These are phyloP conservation scores for Rugonectria rugulosa DNA, from an alignment of 2,329 filamentous ascomycete species.

Conservation along the genomic window DNA sequence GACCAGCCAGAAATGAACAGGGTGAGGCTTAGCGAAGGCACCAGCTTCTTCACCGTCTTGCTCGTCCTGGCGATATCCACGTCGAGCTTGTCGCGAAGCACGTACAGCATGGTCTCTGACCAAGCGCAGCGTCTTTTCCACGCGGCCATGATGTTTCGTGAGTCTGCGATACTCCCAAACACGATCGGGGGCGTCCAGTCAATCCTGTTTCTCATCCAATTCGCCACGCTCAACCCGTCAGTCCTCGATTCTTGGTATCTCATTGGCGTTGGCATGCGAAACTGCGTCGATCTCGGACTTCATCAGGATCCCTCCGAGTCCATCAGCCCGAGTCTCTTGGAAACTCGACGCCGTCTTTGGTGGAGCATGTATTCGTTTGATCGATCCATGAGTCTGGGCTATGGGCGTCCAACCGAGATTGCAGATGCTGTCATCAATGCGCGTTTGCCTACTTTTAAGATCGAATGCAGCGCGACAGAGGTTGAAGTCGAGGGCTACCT, in stretches of 20 bases:
- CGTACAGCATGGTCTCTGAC: constrained; percentile 33
- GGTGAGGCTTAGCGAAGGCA: constrained; percentile 18
- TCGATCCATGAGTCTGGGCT: constrained; percentile 34
- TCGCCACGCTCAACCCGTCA: constrained; percentile 36
- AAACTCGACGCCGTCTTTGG: constrained; percentile 35
- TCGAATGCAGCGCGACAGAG: constrained; percentile 29
- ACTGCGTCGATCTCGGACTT: constrained; percentile 33
- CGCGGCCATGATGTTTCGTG: constrained; percentile 31
- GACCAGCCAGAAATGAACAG: constrained; percentile 3
- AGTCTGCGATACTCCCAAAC: constrained; percentile 34
- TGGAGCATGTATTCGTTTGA: constrained; percentile 41
- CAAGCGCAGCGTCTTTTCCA: constrained; percentile 33
- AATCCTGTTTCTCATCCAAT: constrained; percentile 35
- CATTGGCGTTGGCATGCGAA: constrained; percentile 35
- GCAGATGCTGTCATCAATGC: constrained; percentile 31
- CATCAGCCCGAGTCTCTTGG: constrained; percentile 27
- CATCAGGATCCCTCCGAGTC: constrained; percentile 32
- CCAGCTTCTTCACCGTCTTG: constrained; percentile 34
- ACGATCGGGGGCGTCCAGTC: constrained; percentile 36
- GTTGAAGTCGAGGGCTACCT: constrained; percentile 34
- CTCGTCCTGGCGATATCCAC: constrained; percentile 35
- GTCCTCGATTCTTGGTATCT: constrained; percentile 35
- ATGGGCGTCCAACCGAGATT: constrained; percentile 32
- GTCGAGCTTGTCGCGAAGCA: constrained; percentile 35
- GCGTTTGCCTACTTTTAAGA: constrained; percentile 30